Evolutionary conservation across 1,284 basidiomycete genomes (phyloP).

Genomic region (Chalciporus piperatoides): DNA sequence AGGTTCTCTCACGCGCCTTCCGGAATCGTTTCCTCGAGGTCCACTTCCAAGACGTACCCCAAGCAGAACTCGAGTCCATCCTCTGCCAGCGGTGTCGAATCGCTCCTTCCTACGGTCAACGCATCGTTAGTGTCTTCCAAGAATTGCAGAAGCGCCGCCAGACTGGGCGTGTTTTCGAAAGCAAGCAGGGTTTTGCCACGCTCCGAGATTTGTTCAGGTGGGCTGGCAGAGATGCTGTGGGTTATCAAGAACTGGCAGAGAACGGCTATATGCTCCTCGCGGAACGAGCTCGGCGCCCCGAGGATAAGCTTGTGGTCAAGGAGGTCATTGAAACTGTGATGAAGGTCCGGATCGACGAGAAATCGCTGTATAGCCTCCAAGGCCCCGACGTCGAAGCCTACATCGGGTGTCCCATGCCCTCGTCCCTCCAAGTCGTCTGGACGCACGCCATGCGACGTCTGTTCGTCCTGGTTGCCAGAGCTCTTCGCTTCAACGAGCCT

Average conservation of each 20-base stretch:
- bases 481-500: conserved; percentile 89
- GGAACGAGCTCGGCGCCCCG: conserved; percentile 80
- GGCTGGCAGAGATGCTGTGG: conserved; percentile 86
- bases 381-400: conserved; percentile 45
- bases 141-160: conserved; percentile 94
- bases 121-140: conserved; percentile 89
- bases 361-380: conserved; percentile 63
- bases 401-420: conserved; percentile 57
- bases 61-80: conserved; percentile 91
- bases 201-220: conserved; percentile 97
- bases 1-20: conserved; percentile 94
- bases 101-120: conserved; percentile 88
- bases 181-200: conserved; percentile 95
- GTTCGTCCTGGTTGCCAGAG: conserved; percentile 80
- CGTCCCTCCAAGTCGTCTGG: conserved; percentile 70
- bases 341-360: conserved; percentile 82
- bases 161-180: conserved; percentile 91
- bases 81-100: conserved; percentile 86
- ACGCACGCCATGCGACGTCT: conserved; percentile 91
- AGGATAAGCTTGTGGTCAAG: conserved; percentile 89
- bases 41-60: conserved; percentile 97
- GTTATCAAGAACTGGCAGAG: conserved; percentile 91
- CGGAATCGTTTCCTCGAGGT: conserved; percentile 99
- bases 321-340: conserved; percentile 90
- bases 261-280: conserved; percentile 98